These are phyloP conservation scores for Zopfochytrium polystomum DNA, from an alignment of 371 early-diverging fungal genomes.

Conservation along the genomic window DNA sequence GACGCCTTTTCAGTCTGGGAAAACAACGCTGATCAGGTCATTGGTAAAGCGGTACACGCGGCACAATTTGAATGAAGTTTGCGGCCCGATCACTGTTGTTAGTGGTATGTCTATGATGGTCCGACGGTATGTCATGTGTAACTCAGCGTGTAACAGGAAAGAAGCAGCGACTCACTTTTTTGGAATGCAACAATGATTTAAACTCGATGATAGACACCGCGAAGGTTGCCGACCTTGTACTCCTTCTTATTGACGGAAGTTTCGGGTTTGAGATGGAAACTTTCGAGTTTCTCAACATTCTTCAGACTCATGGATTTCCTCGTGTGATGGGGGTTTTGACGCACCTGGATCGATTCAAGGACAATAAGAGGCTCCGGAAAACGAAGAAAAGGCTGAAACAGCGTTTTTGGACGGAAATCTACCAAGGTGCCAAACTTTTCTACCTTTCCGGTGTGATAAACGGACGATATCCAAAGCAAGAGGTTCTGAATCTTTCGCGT, in stretches of 20 bases:
- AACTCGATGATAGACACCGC: slow-evolving; percentile 97
- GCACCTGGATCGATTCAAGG: slow-evolving; percentile 88
- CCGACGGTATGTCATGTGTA: background rate
- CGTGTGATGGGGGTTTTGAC: slow-evolving; percentile 97
- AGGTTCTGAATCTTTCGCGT: slow-evolving; percentile 89
- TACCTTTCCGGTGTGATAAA: slow-evolving; percentile 93
- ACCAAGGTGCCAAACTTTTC: slow-evolving; percentile 96
- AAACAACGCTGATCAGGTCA: slow-evolving; percentile 91
- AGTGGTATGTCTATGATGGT: slow-evolving; percentile 55
- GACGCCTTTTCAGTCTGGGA: slow-evolving; percentile 65
- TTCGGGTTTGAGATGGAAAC: slow-evolving; percentile 99
- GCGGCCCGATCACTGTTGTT: slow-evolving; percentile 95
- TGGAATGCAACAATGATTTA: slow-evolving; percentile 94
- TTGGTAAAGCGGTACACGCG: slow-evolving; percentile 94
- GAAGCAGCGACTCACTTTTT: slow-evolving; percentile 91
- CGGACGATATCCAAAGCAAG: slow-evolving; percentile 87
- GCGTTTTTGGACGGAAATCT: slow-evolving; percentile 98
- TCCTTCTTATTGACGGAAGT: slow-evolving; percentile 93
- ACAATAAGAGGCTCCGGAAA: slow-evolving; percentile 80
- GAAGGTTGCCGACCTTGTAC: slow-evolving; percentile 96
- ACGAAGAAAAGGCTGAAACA: slow-evolving; percentile 95
- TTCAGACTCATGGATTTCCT: slow-evolving; percentile 97
- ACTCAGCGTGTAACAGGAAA: slow-evolving; percentile 53
- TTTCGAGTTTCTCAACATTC: slow-evolving; percentile 96
- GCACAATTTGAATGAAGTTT: slow-evolving; percentile 84